Base-by-base conservation (phyloP, 306 rosid genomes). In the Inga leiocalycina region DNA sequence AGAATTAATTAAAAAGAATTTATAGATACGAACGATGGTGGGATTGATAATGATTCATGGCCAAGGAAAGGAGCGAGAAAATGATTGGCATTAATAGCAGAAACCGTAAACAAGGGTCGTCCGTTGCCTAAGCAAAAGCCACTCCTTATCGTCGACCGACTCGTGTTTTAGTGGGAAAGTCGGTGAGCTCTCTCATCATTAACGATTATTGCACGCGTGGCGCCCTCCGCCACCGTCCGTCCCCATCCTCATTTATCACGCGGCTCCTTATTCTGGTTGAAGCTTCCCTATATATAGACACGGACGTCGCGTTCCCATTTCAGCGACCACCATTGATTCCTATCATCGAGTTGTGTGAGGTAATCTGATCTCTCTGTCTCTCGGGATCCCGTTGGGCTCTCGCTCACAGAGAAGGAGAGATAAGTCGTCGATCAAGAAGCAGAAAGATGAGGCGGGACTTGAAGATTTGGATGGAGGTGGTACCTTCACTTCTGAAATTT, bases 381-480 rank as follows among this genome's bases (percentile, higher is more conserved):
- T 73, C 22, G 14, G 43, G 43, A 10, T 24, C 2, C 56, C 15
- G 20, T 71, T 44, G 17, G 54, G 14, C 13, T 20, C 37, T 32
- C 41, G 41, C 41, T 37, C 41, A 3, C 4, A 48, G 39, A 22
- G 61, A 73, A 12, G 34, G 77, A 48, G 77, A 73, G 22, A 73
- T 20, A 27, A 57, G 1, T 52, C 10, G 0, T 39, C 43, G 24
- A 20, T 10, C 59, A 51, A 15, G 56, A 4, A 15, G 19, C 0
- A 52, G 5, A 12, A 20, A 72, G 70, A 4, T 67, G 5, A 64
- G 76, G 67, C 52, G 4, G 15, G 15, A 11, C 59, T 61, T 71
- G 86, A 86, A 43, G 79, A 73, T 84, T 8, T 86, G 84, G 87
- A 70, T 81, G 16, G 91, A 86, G 77, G 88, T 86, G 19, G 89